phyloP scores from a whole-genome alignment of 306 rosid genomes.

The Cucurbita pepo region DNA sequence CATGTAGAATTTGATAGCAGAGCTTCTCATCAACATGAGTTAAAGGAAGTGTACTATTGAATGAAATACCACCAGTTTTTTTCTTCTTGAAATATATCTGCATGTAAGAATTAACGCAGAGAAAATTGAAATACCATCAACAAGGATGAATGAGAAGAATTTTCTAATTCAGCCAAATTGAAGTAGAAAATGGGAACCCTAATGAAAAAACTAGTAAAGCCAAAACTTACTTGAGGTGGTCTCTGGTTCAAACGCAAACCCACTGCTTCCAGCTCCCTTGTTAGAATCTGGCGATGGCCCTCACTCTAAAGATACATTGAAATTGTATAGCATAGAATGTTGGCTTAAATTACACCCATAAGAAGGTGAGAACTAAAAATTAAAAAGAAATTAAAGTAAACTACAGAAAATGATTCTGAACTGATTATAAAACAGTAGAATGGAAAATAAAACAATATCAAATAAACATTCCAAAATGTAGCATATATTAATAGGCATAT shows the following conservation, averaged over 20 bases:
- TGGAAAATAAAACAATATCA: background rate
- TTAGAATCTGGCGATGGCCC: conserved; percentile 97
- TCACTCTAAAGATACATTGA: conserved; percentile 53
- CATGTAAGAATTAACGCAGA: conserved; percentile 11
- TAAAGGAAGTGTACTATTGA: conserved; percentile 78
- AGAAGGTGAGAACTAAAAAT: background rate
- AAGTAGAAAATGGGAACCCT: background rate
- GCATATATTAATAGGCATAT: background rate
- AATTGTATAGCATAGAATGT: background rate
- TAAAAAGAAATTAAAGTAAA: background rate
- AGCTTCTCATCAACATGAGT: conserved; percentile 98
- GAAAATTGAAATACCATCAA: background rate
- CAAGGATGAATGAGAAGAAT: background rate
- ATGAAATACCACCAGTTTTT: conserved; percentile 94
- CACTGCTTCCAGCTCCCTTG: conserved; percentile 95
- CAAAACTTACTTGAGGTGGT: conserved; percentile 74
- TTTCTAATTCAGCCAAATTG: conserved; percentile 2
- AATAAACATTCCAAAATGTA: background rate
- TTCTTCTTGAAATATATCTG: conserved; percentile 97
- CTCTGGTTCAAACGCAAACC: conserved; percentile 91
- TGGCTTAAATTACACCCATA: conserved; percentile 1
- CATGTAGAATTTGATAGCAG: conserved; percentile 95
- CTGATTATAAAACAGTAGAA: background rate
- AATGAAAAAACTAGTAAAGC: conserved; percentile 2
- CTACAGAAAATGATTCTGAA: background rate